Evolutionary conservation across 805 yeast species (phyloP), one percentile per base, ranked within the genome.

Genomic region (Torulaspora franciscae): DNA sequence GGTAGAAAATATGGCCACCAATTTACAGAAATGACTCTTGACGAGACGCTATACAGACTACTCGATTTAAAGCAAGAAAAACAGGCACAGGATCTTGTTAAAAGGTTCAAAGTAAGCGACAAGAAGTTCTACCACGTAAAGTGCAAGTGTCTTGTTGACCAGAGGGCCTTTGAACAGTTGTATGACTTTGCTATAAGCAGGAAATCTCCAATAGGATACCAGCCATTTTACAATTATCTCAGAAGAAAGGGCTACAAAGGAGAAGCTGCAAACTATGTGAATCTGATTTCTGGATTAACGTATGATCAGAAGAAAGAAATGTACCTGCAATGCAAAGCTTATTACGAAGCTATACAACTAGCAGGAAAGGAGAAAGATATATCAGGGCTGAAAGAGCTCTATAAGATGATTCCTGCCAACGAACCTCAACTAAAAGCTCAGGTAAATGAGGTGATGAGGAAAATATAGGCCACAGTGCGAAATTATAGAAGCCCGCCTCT

Each of bases 121-220:
- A 72, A 70, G 45, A 80, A 81, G 47, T 73, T 72, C 48, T 76
- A 81, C 62, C 75, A 75, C 63, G 62, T 76, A 11, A 75, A 77
- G 26, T 61, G 85, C 22, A 72, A 75, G 11, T 70, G 71, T 1
- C 67, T 76, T 26, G 69, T 79, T 0, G 62, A 69, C 4, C 55
- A 71, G 2, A 70, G 75, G 6, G 76, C 77, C 34, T 82, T 79
- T 67, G 80, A 76, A 14, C 78, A 75, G 30, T 59, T 86, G 25
- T 73, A 71, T 51, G 74, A 76, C 25, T 74, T 80, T 55, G 75
- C 81, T 0, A 69, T 66, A 2, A 58, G 63, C 7, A 71, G 68
- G 36, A 81, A 77, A 49, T 78, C 93, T 0, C 84, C 86, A 0
- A 84, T 88, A 33, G 89, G 91, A 0, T 82, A 81, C 47, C 73